Base-by-base conservation (phyloP, 1,284 basidiomycete species). In the Exsudoporus floridanus region DNA sequence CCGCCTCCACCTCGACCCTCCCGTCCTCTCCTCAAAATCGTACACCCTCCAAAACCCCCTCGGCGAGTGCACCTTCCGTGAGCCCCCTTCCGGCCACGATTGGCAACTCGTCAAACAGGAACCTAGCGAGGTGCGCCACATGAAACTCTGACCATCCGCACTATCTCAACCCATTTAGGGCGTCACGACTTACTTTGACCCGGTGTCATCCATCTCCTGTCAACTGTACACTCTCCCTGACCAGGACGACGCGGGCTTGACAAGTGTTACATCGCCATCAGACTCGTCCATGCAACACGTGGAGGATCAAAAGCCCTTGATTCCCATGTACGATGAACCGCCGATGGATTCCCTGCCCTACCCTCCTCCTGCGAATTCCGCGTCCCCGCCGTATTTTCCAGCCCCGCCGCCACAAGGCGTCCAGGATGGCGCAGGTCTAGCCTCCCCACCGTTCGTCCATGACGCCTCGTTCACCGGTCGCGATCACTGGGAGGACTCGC, bases 341-440 rank as follows among this genome's bases (percentile, higher is more conserved):
- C 67, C 62, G 4, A 68, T 68, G 69, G 65, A 67, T 38, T 67
- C 60, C 6, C 39, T 72, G 7, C 69, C 63, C 0, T 69, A 45
- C 18, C 60, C 67, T 2, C 62, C 65, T 9, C 60, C 69, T 14
- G n/a, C 40, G 4, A 60, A 46, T 28, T 33, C 63, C 2, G 34
- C 50, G 2, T 66, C 68, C 9, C 59, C 63, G 4, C 50, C 54
- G 1, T 62, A 52, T 21, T 71, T 68, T 27, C 51, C 52, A n/a
- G 10, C 30, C 13, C 53, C 44, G 2, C 47, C 46, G 0, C 36
- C 54, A n/a, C 62, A 56, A 1, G 14, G 44, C 4, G 16, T 48
- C 5, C 59, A 62, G 21, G 64, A 71, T 9, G 27, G 34, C n/a
- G 39, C 48, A 16, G 43, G 21, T 18, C 28, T 52, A 7, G 54